phyloP scores from a whole-genome alignment of 257 asterid genomes.

The Primulina huaijiensis region DNA sequence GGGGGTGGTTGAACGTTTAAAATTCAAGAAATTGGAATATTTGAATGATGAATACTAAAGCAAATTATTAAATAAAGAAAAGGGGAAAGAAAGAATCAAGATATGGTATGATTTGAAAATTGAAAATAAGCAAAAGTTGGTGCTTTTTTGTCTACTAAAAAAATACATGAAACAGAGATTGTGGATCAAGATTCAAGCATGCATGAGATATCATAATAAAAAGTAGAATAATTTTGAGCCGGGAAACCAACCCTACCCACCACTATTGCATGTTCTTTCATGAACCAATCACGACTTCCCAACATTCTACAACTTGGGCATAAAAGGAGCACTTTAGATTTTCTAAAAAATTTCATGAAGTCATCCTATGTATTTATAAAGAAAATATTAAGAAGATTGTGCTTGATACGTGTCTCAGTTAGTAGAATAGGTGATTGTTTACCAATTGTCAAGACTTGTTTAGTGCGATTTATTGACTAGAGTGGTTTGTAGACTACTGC shows the following conservation, averaged over 20 bases:
- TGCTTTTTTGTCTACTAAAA: conserved; percentile 25
- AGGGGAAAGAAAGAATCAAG: conserved; percentile 11
- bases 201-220: conserved; percentile 19
- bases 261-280: conserved; percentile 34
- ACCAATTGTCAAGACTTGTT: too few species aligned
- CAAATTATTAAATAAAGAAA: conserved; percentile 5
- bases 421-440: too few species aligned
- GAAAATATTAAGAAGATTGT: too few species aligned
- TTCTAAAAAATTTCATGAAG: not conserved
- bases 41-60: conserved; percentile 23
- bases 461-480: too few species aligned
- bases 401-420: too few species aligned
- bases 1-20: not conserved
- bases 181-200: conserved; percentile 30
- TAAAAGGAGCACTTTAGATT: conserved; percentile 23
- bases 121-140: conserved; percentile 27
- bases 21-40: conserved; percentile 19
- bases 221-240: conserved; percentile 22
- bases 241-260: conserved; percentile 1
- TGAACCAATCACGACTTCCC: conserved; percentile 3
- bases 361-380: too few species aligned
- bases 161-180: conserved; percentile 27
- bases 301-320: conserved; percentile 23
- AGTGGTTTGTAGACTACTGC: too few species aligned
- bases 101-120: conserved; percentile 9